Evolutionary conservation across 2,329 filamentous ascomycete species (phyloP).

Genomic region (Epichloe bromicola): DNA sequence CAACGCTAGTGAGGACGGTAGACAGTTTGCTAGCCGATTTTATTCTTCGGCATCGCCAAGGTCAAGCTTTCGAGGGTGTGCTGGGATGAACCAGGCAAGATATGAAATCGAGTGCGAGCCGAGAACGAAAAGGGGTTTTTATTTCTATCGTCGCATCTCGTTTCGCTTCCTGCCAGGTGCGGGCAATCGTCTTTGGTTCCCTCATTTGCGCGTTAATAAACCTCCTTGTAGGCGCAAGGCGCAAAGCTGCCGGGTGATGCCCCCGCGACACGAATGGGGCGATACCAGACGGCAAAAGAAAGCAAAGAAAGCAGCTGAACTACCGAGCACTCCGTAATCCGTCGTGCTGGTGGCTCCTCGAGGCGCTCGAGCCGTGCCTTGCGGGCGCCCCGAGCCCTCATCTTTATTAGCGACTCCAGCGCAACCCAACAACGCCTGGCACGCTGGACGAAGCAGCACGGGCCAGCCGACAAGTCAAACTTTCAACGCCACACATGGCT

Average conservation of each 20-base stretch:
- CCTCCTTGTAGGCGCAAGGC: too few relatives aligned
- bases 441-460: neutral
- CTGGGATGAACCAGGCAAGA: neutral
- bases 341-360: neutral
- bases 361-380: conserved; percentile 5
- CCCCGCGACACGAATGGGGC: too few relatives aligned
- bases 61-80: too few relatives aligned
- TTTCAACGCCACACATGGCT: neutral
- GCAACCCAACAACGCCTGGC: neutral
- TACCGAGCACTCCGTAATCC: neutral
- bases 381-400: neutral
- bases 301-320: neutral
- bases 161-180: too few relatives aligned
- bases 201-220: too few relatives aligned
- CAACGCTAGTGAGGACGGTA: too few relatives aligned
- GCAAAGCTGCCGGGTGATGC: too few relatives aligned
- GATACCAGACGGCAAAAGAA: neutral
- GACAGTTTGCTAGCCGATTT: too few relatives aligned
- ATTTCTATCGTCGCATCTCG: neutral
- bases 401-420: neutral
- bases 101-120: too few relatives aligned
- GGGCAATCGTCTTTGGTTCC: too few relatives aligned
- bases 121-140: neutral
- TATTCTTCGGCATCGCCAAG: neutral
- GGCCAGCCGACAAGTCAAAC: neutral